Conservation (phyloP, 2,329 filamentous ascomycete genomes). For the Ramichloridium luteum region DNA sequence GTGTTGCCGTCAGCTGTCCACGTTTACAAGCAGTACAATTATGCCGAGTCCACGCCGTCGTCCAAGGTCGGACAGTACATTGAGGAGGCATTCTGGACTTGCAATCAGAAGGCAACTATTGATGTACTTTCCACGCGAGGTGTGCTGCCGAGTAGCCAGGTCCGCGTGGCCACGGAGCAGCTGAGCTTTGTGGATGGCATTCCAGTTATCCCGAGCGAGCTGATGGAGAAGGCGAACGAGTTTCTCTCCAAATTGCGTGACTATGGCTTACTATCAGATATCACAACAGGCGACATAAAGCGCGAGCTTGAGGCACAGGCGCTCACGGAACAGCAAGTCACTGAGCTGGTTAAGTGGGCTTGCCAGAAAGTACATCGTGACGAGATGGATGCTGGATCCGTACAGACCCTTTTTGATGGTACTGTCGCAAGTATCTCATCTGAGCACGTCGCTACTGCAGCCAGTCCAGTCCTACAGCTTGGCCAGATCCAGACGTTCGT, state of each 20-base stretch:
- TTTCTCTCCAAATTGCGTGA: conserved; percentile 74
- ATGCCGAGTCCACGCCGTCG: conserved; percentile 80
- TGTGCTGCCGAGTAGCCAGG: conserved; percentile 69
- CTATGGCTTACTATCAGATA: conserved; percentile 74
- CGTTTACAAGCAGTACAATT: conserved; percentile 76
- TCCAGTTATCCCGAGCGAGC: conserved; percentile 66
- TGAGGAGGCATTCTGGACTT: conserved; percentile 93
- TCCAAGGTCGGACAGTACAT: conserved; percentile 72
- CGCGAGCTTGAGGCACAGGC: conserved; percentile 72
- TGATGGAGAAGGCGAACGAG: conserved; percentile 52
- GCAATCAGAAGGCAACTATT: conserved; percentile 67
- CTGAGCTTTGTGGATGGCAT: conserved; percentile 77
- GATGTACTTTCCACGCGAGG: conserved; percentile 83
- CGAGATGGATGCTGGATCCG: conserved; percentile 57
- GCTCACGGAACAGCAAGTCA: conserved; percentile 63
- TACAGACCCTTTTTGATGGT: conserved; percentile 62
- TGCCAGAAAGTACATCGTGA: conserved; percentile 57
- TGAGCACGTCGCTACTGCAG: conserved; percentile 39
- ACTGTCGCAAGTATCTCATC: conserved; percentile 56
- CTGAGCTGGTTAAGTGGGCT: conserved; percentile 76
- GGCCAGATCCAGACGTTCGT: conserved; percentile 64
- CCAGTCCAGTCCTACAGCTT: conserved; percentile 64
- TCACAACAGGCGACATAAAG: conserved; percentile 77
- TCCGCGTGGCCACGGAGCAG: conserved; percentile 62
- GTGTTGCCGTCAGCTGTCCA: conserved; percentile 72